These are phyloP conservation scores for Sorghum bicolor DNA, from an alignment of 176 grass and related monocot genomes.

Conservation along the genomic window DNA sequence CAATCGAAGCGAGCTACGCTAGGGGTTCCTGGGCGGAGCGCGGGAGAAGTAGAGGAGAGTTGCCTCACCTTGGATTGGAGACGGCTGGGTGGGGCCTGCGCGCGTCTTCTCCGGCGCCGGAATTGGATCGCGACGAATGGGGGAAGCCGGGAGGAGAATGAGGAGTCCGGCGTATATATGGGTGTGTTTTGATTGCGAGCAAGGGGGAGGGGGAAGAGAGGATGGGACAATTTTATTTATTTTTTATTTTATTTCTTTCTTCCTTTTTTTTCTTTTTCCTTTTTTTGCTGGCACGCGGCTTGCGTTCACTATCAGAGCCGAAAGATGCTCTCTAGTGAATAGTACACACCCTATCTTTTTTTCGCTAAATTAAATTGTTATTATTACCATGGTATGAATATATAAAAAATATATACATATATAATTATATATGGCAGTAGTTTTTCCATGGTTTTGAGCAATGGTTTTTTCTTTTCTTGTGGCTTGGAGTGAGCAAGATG, in stretches of 20 bases:
- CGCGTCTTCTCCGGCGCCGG: neutral
- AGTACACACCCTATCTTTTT: neutral
- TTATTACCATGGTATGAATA: neutral
- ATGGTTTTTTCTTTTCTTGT: neutral
- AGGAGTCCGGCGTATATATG: neutral
- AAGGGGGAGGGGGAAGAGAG: neutral
- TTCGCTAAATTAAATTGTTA: neutral
- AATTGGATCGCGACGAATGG: constrained; percentile 14
- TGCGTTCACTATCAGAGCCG: neutral
- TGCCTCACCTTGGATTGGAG: neutral
- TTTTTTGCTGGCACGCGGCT: constrained; percentile 9
- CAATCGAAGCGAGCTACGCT: neutral
- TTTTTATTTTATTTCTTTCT: neutral
- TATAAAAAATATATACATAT: neutral
- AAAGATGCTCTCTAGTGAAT: neutral
- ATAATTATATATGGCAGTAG: neutral
- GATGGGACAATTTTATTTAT: neutral
- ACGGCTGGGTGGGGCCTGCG: neutral
- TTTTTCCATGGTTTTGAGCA: neutral
- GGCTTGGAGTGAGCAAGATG: constrained; percentile 8
- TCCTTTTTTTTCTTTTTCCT: neutral
- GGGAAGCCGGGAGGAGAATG: neutral
- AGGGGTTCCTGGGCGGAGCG: neutral
- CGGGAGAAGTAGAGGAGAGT: neutral
- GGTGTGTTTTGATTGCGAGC: neutral